phyloP scores from a whole-genome alignment of 116 monocot genomes.

The Iris pallida region DNA sequence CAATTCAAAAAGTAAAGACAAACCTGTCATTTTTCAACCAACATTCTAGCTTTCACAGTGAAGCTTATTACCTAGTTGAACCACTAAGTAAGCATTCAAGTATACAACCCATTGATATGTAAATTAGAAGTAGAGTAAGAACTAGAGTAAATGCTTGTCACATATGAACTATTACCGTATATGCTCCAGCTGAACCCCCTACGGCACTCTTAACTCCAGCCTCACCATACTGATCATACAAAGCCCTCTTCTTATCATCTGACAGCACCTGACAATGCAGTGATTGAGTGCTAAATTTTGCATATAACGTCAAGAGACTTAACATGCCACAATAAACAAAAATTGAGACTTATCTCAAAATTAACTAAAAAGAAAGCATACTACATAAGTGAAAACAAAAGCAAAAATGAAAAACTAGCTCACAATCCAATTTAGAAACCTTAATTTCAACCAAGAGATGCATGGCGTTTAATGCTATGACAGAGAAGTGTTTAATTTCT shows the following conservation, averaged over 20 bases:
- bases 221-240: slow-evolving; percentile 93
- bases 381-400: too few relatives aligned
- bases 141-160: not conserved
- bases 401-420: not conserved
- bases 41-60: not conserved
- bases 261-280: slow-evolving; percentile 61
- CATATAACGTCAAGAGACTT: not conserved
- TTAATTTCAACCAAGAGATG: too few relatives aligned
- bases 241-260: slow-evolving; percentile 82
- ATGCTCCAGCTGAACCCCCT: slow-evolving; percentile 63
- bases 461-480: too few relatives aligned
- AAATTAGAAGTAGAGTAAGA: not conserved
- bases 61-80: not conserved
- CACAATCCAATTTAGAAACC: too few relatives aligned
- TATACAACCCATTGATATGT: not conserved
- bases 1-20: not conserved
- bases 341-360: not conserved
- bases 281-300: not conserved
- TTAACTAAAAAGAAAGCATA: too few relatives aligned
- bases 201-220: slow-evolving; percentile 72
- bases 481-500: too few relatives aligned
- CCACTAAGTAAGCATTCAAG: not conserved
- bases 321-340: not conserved
- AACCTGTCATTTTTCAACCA: not conserved
- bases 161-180: slow-evolving; percentile 45